Base-by-base conservation (phyloP, 2,329 filamentous ascomycete genomes). In the Exophiala bonariae region DNA sequence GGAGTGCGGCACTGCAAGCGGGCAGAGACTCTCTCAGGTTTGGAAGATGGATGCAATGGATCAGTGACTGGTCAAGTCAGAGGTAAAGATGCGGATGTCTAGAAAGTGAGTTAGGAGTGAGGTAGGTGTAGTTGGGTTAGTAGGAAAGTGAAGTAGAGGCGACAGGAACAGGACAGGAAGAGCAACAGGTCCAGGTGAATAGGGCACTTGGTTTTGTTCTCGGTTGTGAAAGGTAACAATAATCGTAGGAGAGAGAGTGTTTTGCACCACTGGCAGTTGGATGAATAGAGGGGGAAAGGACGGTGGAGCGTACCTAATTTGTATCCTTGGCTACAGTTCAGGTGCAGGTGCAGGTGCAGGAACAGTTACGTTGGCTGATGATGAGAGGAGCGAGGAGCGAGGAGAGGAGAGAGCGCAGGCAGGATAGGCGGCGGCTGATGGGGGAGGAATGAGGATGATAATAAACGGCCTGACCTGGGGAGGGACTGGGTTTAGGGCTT, bases 391-490 rank as follows among this genome's bases (percentile, higher is more conserved):
- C 19, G 36, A 28, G 26, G 42, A 28, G 37, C 36, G 42, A 46
- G 47, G 42, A 41, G 42, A 50, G 43, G 42, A 43, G 38, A 50
- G 48, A 39, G 48, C 48, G 38, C 38, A 28, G 19, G 38, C 22
- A 41, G 28, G 17, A 30, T 20, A 34, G 17, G 32, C 17, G 32
- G 32, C 32, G 17, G 32, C 6, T 6, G 13, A 14, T 6, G 32
- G 6, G 6, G n/a, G n/a, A 14, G n/a, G 13, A 6, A 34, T 18
- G 6, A 34, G 7, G 17, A 34, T 31, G n/a, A 34, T 34, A 34
- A 34, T 7, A 18, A 26, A 11, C 6, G 23, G 23, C 11, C 23
- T 6, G 23, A 11, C 6, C 23, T 26, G 6, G 11, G 23, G 23
- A n/a, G n/a, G n/a, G n/a, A n/a, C n/a, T n/a, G 23, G 6, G 6